Evolutionary conservation across 2,329 filamentous ascomycete genomes (phyloP), one percentile per base, ranked within the genome.

Genomic region (Colletotrichum sp.): DNA sequence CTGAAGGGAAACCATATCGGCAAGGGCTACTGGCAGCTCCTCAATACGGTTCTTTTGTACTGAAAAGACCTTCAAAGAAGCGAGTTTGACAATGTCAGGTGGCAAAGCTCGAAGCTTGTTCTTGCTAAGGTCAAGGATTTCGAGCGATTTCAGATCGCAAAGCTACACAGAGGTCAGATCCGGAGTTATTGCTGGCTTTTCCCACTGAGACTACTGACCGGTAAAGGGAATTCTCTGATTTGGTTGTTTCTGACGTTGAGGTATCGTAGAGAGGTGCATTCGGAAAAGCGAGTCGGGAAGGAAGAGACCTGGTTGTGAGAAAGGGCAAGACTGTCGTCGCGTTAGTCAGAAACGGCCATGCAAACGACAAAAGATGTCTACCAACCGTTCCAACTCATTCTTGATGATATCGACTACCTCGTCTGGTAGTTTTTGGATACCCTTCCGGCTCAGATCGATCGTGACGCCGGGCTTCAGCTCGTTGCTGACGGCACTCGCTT

Each of bases 121-220:
- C 80, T 95, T 92, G 83, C 96, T 96, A 71, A 99, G 90, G 85
- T 99, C 96, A 77, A 99, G 91, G 75, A 98, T 98, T 85, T 99
- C 96, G 71, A 99, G 91, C 39, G 95, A 94, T 68, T 92, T 93
- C 77, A 99, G 90, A 83, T 96, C 93, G 83, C 96, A 96, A 74
- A 99, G 91, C 96, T 98, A 82, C 26, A 48, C 26, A 80, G 71
- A 30, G 28, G 63, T 81, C 65, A 83, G 80, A 74, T 21, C 76
- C 36, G 21, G n/a, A n/a, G n/a, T 21, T 21, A 8, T 26, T 21
- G 9, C 9, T n/a, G 59, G 4, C 30, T 1, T 12, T 26, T 67
- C 26, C 55, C 60, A 66, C n/a, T 21, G 32, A 71, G 71, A 74
- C 77, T 68, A 79, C 84, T 83, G 85, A 92, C 91, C 78, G 89